Conservation (phyloP, 495 filamentous ascomycete genomes). For the Tuber melanosporum region DNA sequence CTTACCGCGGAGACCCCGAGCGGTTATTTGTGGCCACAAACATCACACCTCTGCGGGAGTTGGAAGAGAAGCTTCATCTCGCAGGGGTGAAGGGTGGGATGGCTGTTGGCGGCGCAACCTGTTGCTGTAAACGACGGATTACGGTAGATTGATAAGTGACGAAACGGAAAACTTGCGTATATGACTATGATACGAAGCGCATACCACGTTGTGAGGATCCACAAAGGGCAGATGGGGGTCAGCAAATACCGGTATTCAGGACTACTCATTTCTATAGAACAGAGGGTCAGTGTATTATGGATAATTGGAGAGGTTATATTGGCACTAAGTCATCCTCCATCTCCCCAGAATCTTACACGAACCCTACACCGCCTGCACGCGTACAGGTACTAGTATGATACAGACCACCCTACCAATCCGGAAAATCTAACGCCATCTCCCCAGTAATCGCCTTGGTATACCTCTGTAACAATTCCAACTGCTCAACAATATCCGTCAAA, state of each 20-base stretch:
- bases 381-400: neutral
- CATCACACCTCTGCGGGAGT: neutral
- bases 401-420: slow-evolving; percentile 28
- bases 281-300: neutral
- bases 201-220: neutral
- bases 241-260: neutral
- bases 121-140: neutral
- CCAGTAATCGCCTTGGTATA: slow-evolving; percentile 53
- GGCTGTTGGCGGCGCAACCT: neutral
- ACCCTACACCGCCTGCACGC: neutral
- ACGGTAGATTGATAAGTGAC: too few species aligned
- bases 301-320: neutral
- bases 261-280: neutral
- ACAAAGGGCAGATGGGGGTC: neutral
- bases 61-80: neutral
- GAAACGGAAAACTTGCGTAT: too few species aligned
- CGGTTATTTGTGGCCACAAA: neutral
- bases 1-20: neutral
- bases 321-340: neutral
- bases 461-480: slow-evolving; percentile 49
- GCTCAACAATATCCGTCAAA: slow-evolving; percentile 53
- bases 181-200: neutral
- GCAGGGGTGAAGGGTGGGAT: neutral
- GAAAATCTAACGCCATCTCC: slow-evolving; percentile 47
- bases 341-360: neutral